Base-by-base conservation (phyloP, 2,329 filamentous ascomycete genomes). In the Sphaerostilbella broomeana region DNA sequence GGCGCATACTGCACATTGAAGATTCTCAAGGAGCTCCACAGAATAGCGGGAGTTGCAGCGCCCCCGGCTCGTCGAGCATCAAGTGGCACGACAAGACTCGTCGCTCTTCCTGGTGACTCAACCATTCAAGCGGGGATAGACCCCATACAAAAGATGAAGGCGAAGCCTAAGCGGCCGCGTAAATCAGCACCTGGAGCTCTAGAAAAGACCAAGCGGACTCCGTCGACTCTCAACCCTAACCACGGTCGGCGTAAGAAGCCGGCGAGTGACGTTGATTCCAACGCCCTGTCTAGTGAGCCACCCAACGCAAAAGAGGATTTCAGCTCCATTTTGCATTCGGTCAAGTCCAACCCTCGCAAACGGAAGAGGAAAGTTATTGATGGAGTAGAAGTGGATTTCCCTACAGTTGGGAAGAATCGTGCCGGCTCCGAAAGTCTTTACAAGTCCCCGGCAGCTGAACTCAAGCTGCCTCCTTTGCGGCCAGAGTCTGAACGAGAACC, bases 271-370 rank as follows among this genome's bases (percentile, higher is more conserved):
- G 29, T 26, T 3, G 21, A 10, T 12, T 17, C 40, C 5, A 16
- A 22, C 8, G 24, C 38, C 11, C 26, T 36, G 12, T 10, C 31
- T 19, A 31, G 19, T 4, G 43, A 46, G n/a, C 47, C 46, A 2
- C 32, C 47, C 4, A 27, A 44, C 15, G 22, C 30, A 5, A 35
- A 16, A 7, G 38, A 29, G 26, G 41, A 40, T 15, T 43, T 46
- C 30, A 65, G 55, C 42, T 73, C 73, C 4, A 75, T 76, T n/a
- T 55, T 68, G 4, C 61, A 65, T 7, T 67, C 70, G 2, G 71
- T 76, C 42, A 76, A 76, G 51, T 58, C 59, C 8, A 66, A 70
- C 26, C 64, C 63, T 5, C 63, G 69, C 16, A 58, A 63, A 26
- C 61, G 70, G 43, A 73, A 69, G 51, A 63, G 64, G 11, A 73